A percentile compares a stretch with the other conserved stretches of the same genome.
Evolutionary conservation across 768 basidiomycete genomes (phyloP).

Genomic region (Leucosporidium scottii): DNA sequence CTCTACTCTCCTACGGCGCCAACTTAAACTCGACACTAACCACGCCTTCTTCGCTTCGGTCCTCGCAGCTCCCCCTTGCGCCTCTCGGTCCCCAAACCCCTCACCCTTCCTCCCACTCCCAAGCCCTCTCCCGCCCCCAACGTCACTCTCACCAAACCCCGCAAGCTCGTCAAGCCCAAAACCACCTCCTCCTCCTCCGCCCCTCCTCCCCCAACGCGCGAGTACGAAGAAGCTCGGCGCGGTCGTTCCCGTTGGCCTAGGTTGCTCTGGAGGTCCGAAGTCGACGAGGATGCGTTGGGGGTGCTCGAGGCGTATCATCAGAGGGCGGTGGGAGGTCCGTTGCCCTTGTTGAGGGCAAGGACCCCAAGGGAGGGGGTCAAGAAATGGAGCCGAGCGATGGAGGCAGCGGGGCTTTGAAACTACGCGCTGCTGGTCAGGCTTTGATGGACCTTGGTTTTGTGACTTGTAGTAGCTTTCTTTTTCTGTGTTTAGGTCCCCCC

Average conservation of each 20-base stretch:
- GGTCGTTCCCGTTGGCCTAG: slow-evolving; percentile 30
- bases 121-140: background rate
- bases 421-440: no score
- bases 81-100: background rate
- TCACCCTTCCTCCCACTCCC: background rate
- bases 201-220: background rate
- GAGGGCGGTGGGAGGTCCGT: slow-evolving; percentile 24
- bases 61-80: background rate
- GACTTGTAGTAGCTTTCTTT: no score
- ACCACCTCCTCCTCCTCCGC: background rate
- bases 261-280: slow-evolving; percentile 26
- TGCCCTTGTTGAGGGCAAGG: slow-evolving; percentile 12
- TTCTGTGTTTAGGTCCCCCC: no score
- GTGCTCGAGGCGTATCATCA: slow-evolving; percentile 25
- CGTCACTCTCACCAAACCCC: background rate
- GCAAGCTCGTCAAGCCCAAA: background rate
- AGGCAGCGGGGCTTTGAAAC: slow-evolving; percentile 19
- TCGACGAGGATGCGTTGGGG: slow-evolving; percentile 19
- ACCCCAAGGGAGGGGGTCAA: slow-evolving; percentile 2
- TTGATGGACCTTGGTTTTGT: no score
- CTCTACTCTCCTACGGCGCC: no score
- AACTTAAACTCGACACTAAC: no score
- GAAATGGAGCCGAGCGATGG: slow-evolving; percentile 16
- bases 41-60: no score
- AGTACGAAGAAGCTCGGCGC: slow-evolving; percentile 8